Conservation (phyloP, 2,329 filamentous ascomycete genomes). For the Xylaria sp. region DNA sequence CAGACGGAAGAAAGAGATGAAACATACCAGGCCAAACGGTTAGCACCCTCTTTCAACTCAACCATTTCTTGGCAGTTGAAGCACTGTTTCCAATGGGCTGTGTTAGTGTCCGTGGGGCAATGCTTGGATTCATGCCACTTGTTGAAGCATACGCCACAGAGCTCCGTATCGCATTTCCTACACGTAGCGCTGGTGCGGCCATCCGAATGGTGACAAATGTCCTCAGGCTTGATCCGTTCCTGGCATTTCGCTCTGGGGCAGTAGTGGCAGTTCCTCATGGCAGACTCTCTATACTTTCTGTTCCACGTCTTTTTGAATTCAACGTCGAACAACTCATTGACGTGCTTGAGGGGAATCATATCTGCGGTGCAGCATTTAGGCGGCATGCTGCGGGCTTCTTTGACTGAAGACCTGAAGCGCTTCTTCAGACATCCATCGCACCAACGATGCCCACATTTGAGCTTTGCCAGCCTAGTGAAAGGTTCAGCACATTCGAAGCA, state of each 20-base stretch:
- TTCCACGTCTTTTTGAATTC: slow-evolving; percentile 78
- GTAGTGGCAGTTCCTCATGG: slow-evolving; percentile 68
- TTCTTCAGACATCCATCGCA: slow-evolving; percentile 71
- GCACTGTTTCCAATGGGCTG: slow-evolving; percentile 66
- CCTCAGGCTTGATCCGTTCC: slow-evolving; percentile 70
- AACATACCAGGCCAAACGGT: slow-evolving; percentile 79
- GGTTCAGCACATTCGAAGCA: slow-evolving; percentile 70
- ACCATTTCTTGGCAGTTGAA: slow-evolving; percentile 68
- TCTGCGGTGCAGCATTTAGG: slow-evolving; percentile 72
- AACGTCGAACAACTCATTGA: slow-evolving; percentile 67
- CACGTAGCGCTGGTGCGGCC: slow-evolving; percentile 66
- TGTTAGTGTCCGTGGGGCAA: slow-evolving; percentile 68
- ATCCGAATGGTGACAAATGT: slow-evolving; percentile 52
- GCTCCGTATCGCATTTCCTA: slow-evolving; percentile 63
- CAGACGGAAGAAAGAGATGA: neutral
- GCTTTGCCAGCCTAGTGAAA: slow-evolving; percentile 57
- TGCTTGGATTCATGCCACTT: slow-evolving; percentile 65
- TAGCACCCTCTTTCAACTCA: slow-evolving; percentile 75
- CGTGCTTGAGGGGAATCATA: slow-evolving; percentile 68
- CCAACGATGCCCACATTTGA: slow-evolving; percentile 77
- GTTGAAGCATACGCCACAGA: slow-evolving; percentile 68
- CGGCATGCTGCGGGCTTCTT: slow-evolving; percentile 76
- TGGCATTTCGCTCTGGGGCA: slow-evolving; percentile 70
- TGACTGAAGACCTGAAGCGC: slow-evolving; percentile 69
- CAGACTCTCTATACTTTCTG: slow-evolving; percentile 70